Base-by-base conservation (phyloP, 2,329 filamentous ascomycete genomes). In the Trichoderma breve region DNA sequence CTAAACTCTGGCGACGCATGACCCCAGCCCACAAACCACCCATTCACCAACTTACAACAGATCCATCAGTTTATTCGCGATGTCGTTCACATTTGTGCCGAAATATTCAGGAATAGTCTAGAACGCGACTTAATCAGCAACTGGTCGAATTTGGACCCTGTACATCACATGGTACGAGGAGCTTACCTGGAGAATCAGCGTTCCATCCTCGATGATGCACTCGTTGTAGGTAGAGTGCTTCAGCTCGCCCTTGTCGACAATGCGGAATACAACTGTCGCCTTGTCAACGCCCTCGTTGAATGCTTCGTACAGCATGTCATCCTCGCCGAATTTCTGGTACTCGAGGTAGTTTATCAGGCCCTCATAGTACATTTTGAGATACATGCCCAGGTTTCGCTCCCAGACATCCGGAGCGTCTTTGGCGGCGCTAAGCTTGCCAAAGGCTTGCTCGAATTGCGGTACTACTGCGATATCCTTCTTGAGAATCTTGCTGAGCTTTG, bases 281-380 rank as follows among this genome's bases (percentile, higher is more conserved):
- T 80, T 83, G 11, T 81, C 79, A n/a, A 86, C 76, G 3, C 78
- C 83, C 73, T 88, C 85, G 21, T 83, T 76, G 74, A 87, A 81
- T 4, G 82, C 85, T 76, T 87, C 86, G 70, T 81, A 81, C 32
- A 87, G 77, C 77, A 86, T 79, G 1, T 87, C 85, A 72, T 88
- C 85, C 67, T 82, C 77, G 32, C 78, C 81, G 72, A 87, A 85
- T 73, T 86, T 85, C 67, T 84, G 77, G 62, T 78, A 79, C 73
- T 82, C 76, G 63, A 87, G 81, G 68, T 81, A 79, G 60, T 77
- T 79, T 34, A 77, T 77, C n/a, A 88, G 76, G 1, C 78, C 82
- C 65, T 85, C 80, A 69, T 84, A 86, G 78, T 88, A 89, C 26
- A 74, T 70, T 4, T 77, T 57, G 7, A 81, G 79, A 57, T 82